Evolutionary conservation across 2,329 filamentous ascomycete genomes (phyloP).

Genomic region (Drechslerella coelobrocha): DNA sequence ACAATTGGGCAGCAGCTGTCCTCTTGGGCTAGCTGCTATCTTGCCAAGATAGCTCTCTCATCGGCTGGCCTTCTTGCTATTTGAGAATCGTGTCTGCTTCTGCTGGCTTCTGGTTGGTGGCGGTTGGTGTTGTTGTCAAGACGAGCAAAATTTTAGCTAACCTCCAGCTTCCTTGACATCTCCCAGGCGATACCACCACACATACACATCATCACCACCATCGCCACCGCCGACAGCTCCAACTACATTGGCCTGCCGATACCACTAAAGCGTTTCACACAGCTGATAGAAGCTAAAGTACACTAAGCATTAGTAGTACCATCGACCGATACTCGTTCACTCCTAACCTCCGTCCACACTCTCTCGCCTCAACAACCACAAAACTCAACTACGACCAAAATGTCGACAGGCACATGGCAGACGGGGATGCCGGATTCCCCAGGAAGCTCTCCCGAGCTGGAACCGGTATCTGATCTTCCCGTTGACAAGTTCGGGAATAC

Average conservation of each 20-base stretch:
- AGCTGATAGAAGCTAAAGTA: conserved; percentile 7
- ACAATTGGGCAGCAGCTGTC: too few species aligned
- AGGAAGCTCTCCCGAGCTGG: conserved; percentile 64
- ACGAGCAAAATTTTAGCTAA: conserved; percentile 45
- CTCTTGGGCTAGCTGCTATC: too few species aligned
- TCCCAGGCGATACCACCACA: neutral
- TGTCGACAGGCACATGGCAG: conserved; percentile 48
- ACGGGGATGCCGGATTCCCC: conserved; percentile 59
- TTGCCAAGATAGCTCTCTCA: neutral
- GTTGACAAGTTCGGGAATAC: conserved; percentile 72
- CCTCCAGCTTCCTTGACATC: conserved; percentile 2
- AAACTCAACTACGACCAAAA: conserved; percentile 14
- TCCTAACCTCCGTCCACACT: conserved; percentile 5
- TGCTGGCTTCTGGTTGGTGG: neutral
- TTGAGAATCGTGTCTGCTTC: neutral
- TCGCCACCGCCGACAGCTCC: neutral
- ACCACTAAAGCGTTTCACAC: conserved; percentile 4
- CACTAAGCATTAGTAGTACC: neutral
- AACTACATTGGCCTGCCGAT: conserved; percentile 2
- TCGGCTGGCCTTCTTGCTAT: neutral
- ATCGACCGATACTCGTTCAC: neutral
- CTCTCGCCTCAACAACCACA: too few species aligned
- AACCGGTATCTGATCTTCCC: conserved; percentile 58
- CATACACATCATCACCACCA: conserved; percentile 7
- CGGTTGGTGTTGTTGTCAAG: conserved; percentile 33